These are phyloP conservation scores for Ascochyta viciae-villosae DNA, from an alignment of 2,329 filamentous ascomycete genomes.

Conservation along the genomic window DNA sequence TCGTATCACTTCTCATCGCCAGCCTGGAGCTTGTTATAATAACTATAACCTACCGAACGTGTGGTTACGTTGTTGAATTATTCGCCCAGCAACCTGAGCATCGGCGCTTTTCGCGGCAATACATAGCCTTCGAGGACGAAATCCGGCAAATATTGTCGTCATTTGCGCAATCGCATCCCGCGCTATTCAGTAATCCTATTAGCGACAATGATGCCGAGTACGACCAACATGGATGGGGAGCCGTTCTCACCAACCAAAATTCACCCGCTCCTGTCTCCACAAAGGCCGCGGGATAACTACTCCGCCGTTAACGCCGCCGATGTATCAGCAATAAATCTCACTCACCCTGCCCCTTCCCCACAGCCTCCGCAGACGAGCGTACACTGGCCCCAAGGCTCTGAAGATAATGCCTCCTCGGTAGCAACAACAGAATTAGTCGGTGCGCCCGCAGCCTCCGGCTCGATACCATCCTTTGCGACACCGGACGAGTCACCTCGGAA, in stretches of 20 bases:
- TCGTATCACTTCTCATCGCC: constrained; percentile 23
- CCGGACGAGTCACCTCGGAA: constrained; percentile 38
- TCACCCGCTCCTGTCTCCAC: constrained; percentile 46
- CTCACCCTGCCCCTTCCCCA: constrained; percentile 35
- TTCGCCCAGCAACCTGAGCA: not conserved
- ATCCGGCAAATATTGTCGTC: constrained; percentile 12
- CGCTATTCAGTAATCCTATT: constrained; percentile 20
- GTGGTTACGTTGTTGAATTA: constrained; percentile 38
- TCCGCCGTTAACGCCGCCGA: constrained; percentile 44
- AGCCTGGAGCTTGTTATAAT: constrained; percentile 33
- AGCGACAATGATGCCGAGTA: constrained; percentile 32
- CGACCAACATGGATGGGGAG: constrained; percentile 36
- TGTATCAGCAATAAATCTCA: constrained; percentile 33
- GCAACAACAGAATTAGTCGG: constrained; percentile 35
- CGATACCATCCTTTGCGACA: constrained; percentile 24
- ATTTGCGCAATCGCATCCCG: constrained; percentile 22
- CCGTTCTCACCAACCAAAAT: constrained; percentile 45
- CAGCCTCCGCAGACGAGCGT: constrained; percentile 34
- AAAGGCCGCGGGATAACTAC: constrained; percentile 33
- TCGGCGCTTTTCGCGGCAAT: constrained; percentile 21
- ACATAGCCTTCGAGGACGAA: constrained; percentile 13
- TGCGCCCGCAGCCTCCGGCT: constrained; percentile 34
- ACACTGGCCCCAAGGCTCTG: constrained; percentile 27
- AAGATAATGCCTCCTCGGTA: constrained; percentile 42
- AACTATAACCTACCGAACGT: constrained; percentile 27